Percentiles rank a stretch among this genome's conserved stretches.
phyloP scores from a whole-genome alignment of 495 filamentous ascomycete genomes.

The Terfezia boudieri region DNA sequence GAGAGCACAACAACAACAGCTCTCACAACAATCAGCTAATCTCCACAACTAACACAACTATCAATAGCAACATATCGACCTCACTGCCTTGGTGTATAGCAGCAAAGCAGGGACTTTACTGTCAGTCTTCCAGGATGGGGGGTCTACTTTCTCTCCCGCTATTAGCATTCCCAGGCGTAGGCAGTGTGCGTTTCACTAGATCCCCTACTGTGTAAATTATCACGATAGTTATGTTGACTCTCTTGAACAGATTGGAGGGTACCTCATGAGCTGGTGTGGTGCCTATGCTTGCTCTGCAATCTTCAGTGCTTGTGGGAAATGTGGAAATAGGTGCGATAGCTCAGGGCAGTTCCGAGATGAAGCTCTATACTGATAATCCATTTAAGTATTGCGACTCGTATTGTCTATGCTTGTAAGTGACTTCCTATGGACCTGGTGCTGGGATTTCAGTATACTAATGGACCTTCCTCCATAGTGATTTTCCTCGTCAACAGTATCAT shows the following conservation, averaged over 20 bases:
- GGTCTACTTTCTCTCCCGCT: slow-evolving; percentile 76
- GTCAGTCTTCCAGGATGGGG: slow-evolving; percentile 37
- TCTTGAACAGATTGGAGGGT: slow-evolving; percentile 42
- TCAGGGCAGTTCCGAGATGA: too few species aligned
- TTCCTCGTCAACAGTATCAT: slow-evolving; percentile 89
- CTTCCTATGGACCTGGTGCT: not conserved
- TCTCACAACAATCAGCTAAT: too few species aligned
- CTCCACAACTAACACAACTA: too few species aligned
- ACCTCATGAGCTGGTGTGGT: slow-evolving; percentile 73
- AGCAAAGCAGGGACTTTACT: too few species aligned
- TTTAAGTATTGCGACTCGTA: slow-evolving; percentile 75
- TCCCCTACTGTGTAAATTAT: slow-evolving; percentile 5
- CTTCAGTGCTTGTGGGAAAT: slow-evolving; percentile 86
- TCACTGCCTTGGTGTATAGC: too few species aligned
- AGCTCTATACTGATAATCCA: slow-evolving; percentile 6
- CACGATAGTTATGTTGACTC: slow-evolving; percentile 5
- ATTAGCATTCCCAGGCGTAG: slow-evolving; percentile 62
- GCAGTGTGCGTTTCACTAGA: slow-evolving; percentile 38
- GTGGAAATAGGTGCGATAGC: slow-evolving; percentile 58
- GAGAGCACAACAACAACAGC: too few species aligned
- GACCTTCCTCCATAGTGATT: slow-evolving; percentile 29
- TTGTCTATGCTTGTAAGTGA: slow-evolving; percentile 54
- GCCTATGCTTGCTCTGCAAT: slow-evolving; percentile 87
- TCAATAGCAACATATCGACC: too few species aligned
- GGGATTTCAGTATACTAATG: too few species aligned